A percentile compares a stretch with the other conserved stretches of the same genome.
These are phyloP conservation scores for Zygotorulaspora chibaensis DNA, from an alignment of 805 yeast genomes.

Conservation along the genomic window DNA sequence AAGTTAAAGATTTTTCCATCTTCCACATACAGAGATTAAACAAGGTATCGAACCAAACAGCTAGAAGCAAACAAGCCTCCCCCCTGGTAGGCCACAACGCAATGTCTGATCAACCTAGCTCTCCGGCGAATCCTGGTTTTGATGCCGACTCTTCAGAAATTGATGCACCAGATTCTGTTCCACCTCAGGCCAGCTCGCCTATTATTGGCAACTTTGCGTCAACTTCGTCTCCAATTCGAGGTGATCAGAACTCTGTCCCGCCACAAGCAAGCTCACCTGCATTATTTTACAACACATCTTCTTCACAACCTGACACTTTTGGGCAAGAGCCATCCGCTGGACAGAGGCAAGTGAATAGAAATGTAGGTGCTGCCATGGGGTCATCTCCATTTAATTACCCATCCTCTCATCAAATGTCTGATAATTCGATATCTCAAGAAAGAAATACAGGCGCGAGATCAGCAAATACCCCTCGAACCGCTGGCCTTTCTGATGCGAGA, in stretches of 20 bases:
- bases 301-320: conserved; percentile 31
- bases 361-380: conserved; percentile 27
- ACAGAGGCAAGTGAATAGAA: conserved; percentile 9
- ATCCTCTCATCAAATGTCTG: conserved; percentile 35
- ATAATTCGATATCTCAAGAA: conserved; percentile 17
- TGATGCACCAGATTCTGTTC: conserved; percentile 33
- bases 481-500: conserved; percentile 39
- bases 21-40: no score
- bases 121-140: conserved; percentile 35
- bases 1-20: no score
- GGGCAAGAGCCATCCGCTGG: conserved; percentile 20
- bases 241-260: conserved; percentile 34
- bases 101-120: conserved; percentile 35
- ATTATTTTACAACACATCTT: conserved; percentile 33
- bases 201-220: conserved; percentile 6
- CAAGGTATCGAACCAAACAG: neutral
- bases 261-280: conserved; percentile 38
- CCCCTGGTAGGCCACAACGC: conserved; percentile 9
- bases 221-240: conserved; percentile 31
- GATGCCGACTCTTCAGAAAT: conserved; percentile 36
- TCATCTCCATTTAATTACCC: conserved; percentile 47
- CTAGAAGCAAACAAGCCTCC: conserved; percentile 14
- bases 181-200: conserved; percentile 38
- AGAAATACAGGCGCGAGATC: conserved; percentile 11
- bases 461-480: conserved; percentile 27